Percentiles rank a stretch among this genome's conserved stretches.
Conservation (phyloP, 495 filamentous ascomycete species). For the Aspergillus wentii region DNA sequence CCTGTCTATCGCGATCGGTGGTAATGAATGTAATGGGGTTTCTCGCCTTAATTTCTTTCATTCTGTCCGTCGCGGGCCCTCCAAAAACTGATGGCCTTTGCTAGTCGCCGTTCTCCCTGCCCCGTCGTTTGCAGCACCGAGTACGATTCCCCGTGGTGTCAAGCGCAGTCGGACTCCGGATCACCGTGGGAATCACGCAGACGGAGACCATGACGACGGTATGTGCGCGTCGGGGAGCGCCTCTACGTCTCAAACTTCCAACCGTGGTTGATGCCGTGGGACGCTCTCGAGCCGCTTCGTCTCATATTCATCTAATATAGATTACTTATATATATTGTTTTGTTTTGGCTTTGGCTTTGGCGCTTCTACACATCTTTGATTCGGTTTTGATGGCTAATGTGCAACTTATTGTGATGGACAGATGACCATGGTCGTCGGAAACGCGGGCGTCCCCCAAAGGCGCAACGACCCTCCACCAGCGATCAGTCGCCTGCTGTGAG, state of each 20-base stretch:
- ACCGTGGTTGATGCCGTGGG: too few species aligned
- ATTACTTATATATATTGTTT: slow-evolving; percentile 3
- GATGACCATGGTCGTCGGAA: slow-evolving; percentile 79
- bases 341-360: slow-evolving; percentile 1
- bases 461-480: slow-evolving; percentile 46
- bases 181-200: slow-evolving; percentile 56
- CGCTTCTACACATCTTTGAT: background rate
- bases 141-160: slow-evolving; percentile 64
- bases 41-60: slow-evolving; percentile 11
- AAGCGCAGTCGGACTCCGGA: slow-evolving; percentile 95
- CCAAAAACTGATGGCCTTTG: slow-evolving; percentile 39
- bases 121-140: slow-evolving; percentile 38
- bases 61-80: slow-evolving; percentile 20
- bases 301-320: slow-evolving; percentile 6
- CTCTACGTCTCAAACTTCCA: background rate
- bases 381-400: slow-evolving; percentile 6
- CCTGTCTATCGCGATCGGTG: background rate
- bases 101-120: slow-evolving; percentile 40
- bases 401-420: slow-evolving; percentile 13
- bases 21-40: slow-evolving; percentile 10
- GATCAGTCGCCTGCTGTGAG: slow-evolving; percentile 48
- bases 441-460: slow-evolving; percentile 78
- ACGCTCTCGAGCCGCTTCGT: slow-evolving; percentile 8
- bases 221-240: slow-evolving; percentile 47
- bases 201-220: slow-evolving; percentile 77